phyloP scores from a whole-genome alignment of 345 rosid genomes.

The Euphorbia peplus region DNA sequence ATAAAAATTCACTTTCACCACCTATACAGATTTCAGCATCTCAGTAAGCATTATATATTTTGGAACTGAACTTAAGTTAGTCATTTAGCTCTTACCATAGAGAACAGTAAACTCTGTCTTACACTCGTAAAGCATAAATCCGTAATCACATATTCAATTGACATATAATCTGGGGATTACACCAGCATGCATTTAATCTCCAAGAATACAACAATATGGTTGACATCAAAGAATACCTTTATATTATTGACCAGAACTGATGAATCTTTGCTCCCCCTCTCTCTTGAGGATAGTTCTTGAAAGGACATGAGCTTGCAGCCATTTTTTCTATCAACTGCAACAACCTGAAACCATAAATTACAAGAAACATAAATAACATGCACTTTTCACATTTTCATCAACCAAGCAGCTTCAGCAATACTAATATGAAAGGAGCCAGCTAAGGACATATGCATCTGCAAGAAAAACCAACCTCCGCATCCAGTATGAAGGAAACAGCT shows the following conservation, averaged over 20 bases:
- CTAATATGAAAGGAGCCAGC: neutral
- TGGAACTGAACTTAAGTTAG: neutral
- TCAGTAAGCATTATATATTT: neutral
- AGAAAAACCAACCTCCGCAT: constrained; percentile 67
- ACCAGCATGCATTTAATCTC: neutral
- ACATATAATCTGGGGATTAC: neutral
- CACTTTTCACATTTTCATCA: neutral
- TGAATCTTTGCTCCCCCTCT: constrained; percentile 75
- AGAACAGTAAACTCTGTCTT: neutral
- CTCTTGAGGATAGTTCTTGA: constrained; percentile 87
- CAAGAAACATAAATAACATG: constrained; percentile 8
- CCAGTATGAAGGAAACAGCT: constrained; percentile 65
- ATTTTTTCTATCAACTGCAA: constrained; percentile 77
- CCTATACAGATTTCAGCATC: neutral
- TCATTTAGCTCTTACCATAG: neutral
- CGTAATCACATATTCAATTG: neutral
- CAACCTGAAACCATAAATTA: constrained; percentile 50
- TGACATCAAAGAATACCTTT: constrained; percentile 47
- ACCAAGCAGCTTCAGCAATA: neutral
- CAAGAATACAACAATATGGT: neutral
- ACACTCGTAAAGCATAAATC: neutral
- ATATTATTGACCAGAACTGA: constrained; percentile 47
- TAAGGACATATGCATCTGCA: constrained; percentile 14
- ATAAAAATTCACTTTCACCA: neutral
- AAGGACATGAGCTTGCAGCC: constrained; percentile 79